Conservation (phyloP, 257 asterid genomes). For the Solanum tarapatanum region DNA sequence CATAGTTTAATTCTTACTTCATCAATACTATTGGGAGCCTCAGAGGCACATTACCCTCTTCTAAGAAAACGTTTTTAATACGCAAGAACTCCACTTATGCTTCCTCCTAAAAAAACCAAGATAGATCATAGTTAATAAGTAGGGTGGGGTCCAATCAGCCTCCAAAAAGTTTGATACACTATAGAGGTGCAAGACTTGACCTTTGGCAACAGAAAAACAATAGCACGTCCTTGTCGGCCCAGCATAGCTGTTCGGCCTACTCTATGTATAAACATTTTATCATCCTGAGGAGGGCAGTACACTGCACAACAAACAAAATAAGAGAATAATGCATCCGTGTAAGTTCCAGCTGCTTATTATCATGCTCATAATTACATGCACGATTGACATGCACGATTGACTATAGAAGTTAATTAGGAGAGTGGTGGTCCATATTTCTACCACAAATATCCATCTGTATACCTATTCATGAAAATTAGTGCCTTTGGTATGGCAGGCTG, state of each 20-base stretch:
- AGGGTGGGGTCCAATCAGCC: not conserved
- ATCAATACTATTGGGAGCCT: constrained; percentile 53
- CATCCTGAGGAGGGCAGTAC: constrained; percentile 96
- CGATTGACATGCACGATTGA: not conserved
- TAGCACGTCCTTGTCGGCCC: constrained; percentile 81
- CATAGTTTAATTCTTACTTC: constrained; percentile 28
- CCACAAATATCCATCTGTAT: not conserved
- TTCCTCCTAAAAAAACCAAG: constrained; percentile 48
- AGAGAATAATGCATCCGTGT: constrained; percentile 6
- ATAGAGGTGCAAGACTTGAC: constrained; percentile 13
- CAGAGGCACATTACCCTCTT: constrained; percentile 45
- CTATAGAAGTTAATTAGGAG: not conserved
- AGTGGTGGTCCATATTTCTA: not conserved
- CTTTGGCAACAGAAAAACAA: constrained; percentile 77
- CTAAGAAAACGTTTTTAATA: constrained; percentile 58
- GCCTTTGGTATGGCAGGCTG: not conserved
- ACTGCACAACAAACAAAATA: constrained; percentile 18
- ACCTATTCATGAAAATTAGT: not conserved
- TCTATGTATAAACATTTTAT: constrained; percentile 81
- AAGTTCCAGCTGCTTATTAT: constrained; percentile 4
- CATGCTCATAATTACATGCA: not conserved
- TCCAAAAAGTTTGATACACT: not conserved
- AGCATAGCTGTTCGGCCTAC: constrained; percentile 92
- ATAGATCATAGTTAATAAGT: not conserved
- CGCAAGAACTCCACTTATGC: constrained; percentile 68